Evolutionary conservation across 2,329 filamentous ascomycete genomes (phyloP), one percentile per base, ranked within the genome.

Genomic region (Verticillium albo-atrum): DNA sequence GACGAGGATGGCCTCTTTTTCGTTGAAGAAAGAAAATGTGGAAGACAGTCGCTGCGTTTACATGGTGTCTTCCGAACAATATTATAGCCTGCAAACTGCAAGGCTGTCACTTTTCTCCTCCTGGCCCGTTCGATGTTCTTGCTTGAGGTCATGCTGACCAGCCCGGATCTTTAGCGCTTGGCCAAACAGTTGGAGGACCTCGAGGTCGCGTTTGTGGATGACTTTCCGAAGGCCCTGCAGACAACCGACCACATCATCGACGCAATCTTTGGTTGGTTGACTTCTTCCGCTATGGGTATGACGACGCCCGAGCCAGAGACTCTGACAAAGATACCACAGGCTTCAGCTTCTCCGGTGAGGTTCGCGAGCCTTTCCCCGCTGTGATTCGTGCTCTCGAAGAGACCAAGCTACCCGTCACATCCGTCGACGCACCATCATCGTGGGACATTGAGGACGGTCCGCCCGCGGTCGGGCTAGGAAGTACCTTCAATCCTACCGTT

Each of bases 381-480:
- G 89, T 97, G 15, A 96, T 99, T 66, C 79, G 83, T 62, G 87
- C 89, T 7, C 80, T 99, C 37, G 85, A 92, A 66, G 81, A 87
- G 50, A 89, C 90, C 5, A 82, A 82, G 27, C 69, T 95, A 7
- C 90, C 92, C 0, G 89, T 98, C 0, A 88, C 95, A 3, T 90
- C 92, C 3, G 91, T 99, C 25, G 95, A 99, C 75, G 92, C 91
- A 6, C 95, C 95, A 1, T 96, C 91, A 32, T 95, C 91, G 2
- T 99, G 95, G 95, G 87, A 95, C 72, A 96, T 99, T 59, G 91
- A 97, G 69, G 79, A 81, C 12, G 95, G 95, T 0, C 94, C 94
- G 9, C 92, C 93, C 12, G 77, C 80, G 57, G 84, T 87, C 1
- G 94, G 92, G 0, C 82, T 91, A 0, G 94, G 92, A 1, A 89